phyloP scores from a whole-genome alignment of 1,139 yeast genomes.

The Geotrichum bryndzae region DNA sequence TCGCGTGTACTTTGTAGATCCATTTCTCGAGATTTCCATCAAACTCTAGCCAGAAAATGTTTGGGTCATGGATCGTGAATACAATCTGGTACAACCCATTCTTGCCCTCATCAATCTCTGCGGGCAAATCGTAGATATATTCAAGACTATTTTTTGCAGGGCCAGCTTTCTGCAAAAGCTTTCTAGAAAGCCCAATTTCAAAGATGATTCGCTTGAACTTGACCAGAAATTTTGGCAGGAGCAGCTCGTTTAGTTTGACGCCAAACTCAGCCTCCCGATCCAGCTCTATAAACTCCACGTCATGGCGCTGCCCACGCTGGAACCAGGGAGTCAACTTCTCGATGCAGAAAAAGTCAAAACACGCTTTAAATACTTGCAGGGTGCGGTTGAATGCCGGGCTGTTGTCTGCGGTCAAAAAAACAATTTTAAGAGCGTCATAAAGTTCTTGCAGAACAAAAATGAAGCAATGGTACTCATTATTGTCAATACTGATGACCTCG shows the following conservation, averaged over 20 bases:
- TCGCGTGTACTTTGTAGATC: background rate
- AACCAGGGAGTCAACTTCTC: slow-evolving; percentile 4
- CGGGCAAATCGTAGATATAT: background rate
- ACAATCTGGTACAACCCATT: background rate
- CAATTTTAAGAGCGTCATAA: background rate
- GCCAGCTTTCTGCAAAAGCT: background rate
- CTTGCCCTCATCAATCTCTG: background rate
- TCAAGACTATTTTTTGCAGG: background rate
- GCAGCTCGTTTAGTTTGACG: background rate
- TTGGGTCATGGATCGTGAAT: background rate
- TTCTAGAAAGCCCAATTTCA: background rate
- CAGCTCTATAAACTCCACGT: background rate
- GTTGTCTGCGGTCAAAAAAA: background rate
- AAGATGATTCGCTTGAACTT: background rate
- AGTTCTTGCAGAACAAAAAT: background rate
- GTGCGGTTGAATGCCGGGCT: background rate
- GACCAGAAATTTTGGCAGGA: background rate
- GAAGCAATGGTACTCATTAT: slow-evolving; percentile 2
- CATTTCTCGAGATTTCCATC: background rate
- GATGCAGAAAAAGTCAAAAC: slow-evolving; percentile 3
- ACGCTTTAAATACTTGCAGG: slow-evolving; percentile 2
- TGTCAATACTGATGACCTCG: background rate
- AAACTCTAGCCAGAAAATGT: background rate
- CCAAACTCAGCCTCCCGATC: background rate
- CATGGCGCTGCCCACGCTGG: background rate